A percentile compares a stretch with the other conserved stretches of the same genome.
Conservation (phyloP, 164 flowering plant species). For the Chimonanthus salicifolius region DNA sequence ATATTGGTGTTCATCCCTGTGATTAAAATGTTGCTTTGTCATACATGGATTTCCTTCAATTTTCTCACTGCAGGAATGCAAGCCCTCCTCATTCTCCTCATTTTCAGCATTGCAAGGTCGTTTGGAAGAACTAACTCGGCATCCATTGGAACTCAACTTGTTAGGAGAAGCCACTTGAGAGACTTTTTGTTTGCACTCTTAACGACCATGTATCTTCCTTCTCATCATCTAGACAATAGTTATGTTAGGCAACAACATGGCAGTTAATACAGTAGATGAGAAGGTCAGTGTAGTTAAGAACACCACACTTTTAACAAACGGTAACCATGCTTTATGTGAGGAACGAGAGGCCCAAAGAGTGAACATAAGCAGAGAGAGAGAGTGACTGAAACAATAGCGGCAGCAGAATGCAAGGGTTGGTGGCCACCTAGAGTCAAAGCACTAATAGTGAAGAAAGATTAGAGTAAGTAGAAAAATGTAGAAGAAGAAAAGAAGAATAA, state of each 20-base stretch:
- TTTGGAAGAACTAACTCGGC: not conserved
- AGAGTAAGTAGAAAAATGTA: too few species aligned
- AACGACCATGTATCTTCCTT: conserved; percentile 32
- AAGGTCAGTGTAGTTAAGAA: not conserved
- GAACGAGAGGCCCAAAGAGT: too few species aligned
- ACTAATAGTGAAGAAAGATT: too few species aligned
- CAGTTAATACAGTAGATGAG: conserved; percentile 6
- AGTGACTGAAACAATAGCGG: too few species aligned
- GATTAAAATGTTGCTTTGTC: conserved; percentile 1
- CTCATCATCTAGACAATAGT: conserved; percentile 36
- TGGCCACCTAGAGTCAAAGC: too few species aligned
- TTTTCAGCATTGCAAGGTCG: not conserved
- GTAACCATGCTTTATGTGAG: not conserved
- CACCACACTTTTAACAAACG: conserved; percentile 13
- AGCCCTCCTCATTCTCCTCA: not conserved
- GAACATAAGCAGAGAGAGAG: too few species aligned
- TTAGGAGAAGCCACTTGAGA: conserved; percentile 5
- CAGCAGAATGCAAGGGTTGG: too few species aligned
- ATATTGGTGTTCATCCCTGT: too few species aligned
- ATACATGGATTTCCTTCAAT: conserved; percentile 6
- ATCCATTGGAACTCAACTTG: conserved; percentile 4
- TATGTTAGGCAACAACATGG: conserved; percentile 5
- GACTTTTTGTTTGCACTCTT: conserved; percentile 27
- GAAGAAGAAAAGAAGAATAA: too few species aligned
- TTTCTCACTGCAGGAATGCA: not conserved